Conservation (phyloP, 305 asterid genomes). For the Galium porrigens region DNA sequence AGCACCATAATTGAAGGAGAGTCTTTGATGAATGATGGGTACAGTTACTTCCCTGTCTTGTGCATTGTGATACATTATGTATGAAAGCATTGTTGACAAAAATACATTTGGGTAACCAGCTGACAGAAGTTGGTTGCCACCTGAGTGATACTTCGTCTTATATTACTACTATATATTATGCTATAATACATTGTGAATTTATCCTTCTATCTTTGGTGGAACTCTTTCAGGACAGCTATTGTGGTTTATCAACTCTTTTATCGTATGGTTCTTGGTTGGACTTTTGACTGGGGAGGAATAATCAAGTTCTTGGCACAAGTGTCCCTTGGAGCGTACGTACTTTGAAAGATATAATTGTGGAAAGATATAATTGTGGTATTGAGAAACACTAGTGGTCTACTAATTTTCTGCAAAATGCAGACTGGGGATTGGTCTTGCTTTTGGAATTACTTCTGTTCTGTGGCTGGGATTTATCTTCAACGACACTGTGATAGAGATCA, state of each 20-base stretch:
- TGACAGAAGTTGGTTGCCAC: not conserved
- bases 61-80: not conserved
- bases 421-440: conserved; percentile 73
- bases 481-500: conserved; percentile 87
- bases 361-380: conserved; percentile 15
- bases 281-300: conserved; percentile 50
- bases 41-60: conserved; percentile 11
- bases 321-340: conserved; percentile 89
- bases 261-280: conserved; percentile 75
- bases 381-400: conserved; percentile 20
- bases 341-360: conserved; percentile 16
- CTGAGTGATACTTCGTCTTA: not conserved
- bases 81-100: not conserved
- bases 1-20: conserved; percentile 96
- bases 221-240: conserved; percentile 64
- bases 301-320: conserved; percentile 54
- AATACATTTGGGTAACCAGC: conserved; percentile 1
- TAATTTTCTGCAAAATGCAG: conserved; percentile 33
- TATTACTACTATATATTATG: not conserved
- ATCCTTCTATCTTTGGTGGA: not conserved
- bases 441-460: conserved; percentile 68
- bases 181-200: not conserved
- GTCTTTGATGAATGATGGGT: conserved; percentile 98
- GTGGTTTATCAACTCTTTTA: conserved; percentile 77
- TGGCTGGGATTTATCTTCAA: conserved; percentile 97